Conservation (phyloP, 768 basidiomycete genomes). For the Cystobasidium tubakii region DNA sequence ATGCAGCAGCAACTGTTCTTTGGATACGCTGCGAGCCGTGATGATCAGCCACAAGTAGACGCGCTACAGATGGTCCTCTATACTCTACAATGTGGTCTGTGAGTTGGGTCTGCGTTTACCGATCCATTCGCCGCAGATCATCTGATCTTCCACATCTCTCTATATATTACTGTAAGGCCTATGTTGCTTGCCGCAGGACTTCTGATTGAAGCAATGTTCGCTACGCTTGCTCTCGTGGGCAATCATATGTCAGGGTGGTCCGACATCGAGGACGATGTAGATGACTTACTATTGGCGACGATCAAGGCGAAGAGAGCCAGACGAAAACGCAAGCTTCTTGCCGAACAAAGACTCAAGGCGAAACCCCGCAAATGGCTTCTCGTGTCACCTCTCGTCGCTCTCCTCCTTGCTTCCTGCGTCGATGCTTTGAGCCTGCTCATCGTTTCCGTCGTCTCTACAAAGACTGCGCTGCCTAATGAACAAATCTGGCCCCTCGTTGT, state of each 20-base stretch:
- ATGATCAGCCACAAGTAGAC: background rate
- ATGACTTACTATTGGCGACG: background rate
- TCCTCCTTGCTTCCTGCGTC: background rate
- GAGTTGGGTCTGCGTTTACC: background rate
- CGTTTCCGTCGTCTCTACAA: background rate
- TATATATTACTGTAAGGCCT: conserved; percentile 8
- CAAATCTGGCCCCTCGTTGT: background rate
- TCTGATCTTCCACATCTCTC: too few relatives aligned
- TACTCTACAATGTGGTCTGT: background rate
- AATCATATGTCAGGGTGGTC: background rate
- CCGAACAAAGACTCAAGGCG: background rate
- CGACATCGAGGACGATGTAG: background rate
- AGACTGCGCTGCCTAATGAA: background rate
- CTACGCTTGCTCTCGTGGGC: background rate
- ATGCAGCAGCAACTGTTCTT: too few relatives aligned
- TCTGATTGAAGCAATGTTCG: background rate
- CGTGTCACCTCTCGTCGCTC: background rate
- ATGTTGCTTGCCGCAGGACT: background rate
- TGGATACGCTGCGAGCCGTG: background rate
- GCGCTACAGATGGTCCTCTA: background rate
- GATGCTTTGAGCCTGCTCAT: background rate
- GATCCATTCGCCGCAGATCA: too few relatives aligned
- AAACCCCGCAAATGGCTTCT: background rate
- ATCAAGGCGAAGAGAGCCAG: background rate
- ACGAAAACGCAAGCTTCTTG: background rate